Evolutionary conservation across 1,139 yeast species (phyloP).

Genomic region (Ogataea hybrid): DNA sequence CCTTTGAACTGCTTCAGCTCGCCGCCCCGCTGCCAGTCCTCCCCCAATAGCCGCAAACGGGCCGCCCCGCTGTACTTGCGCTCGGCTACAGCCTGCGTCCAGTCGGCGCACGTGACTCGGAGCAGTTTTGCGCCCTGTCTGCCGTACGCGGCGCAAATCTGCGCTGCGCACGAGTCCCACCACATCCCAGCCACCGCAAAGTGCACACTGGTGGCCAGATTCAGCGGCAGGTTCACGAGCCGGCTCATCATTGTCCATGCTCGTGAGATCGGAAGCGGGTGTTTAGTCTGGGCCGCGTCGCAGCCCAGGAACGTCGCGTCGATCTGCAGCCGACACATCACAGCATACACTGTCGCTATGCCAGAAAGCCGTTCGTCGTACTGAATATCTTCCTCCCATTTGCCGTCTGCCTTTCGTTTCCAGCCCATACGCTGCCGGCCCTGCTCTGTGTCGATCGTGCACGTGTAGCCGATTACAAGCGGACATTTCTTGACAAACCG

Average conservation of each 20-base stretch:
- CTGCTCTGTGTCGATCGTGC: constrained; percentile 74
- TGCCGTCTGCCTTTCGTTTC: constrained; percentile 56
- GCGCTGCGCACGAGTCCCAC: constrained; percentile 84
- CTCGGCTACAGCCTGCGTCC: constrained; percentile 51
- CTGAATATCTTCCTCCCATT: constrained; percentile 76
- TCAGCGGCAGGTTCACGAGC: constrained; percentile 52
- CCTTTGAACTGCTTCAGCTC: constrained; percentile 46
- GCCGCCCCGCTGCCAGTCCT: constrained; percentile 61
- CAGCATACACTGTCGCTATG: constrained; percentile 76
- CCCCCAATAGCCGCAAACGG: constrained; percentile 69
- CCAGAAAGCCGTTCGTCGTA: constrained; percentile 89
- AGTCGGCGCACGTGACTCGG: constrained; percentile 40
- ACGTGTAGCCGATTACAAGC: constrained; percentile 73
- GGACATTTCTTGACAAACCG: constrained; percentile 93
- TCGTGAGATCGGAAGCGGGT: constrained; percentile 49
- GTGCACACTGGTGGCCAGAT: constrained; percentile 62
- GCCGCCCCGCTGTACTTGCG: constrained; percentile 72
- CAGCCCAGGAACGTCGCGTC: constrained; percentile 28
- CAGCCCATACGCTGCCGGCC: constrained; percentile 89
- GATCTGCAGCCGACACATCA: constrained; percentile 50
- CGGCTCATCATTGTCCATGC: constrained; percentile 77
- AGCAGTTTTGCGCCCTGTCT: constrained; percentile 68
- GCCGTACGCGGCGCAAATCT: constrained; percentile 58
- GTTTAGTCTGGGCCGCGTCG: constrained; percentile 31
- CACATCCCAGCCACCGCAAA: constrained; percentile 73